Percentiles rank a stretch among this genome's conserved stretches.
Evolutionary conservation across 1,284 basidiomycete genomes (phyloP).

Genomic region (Bjerkandera adusta): DNA sequence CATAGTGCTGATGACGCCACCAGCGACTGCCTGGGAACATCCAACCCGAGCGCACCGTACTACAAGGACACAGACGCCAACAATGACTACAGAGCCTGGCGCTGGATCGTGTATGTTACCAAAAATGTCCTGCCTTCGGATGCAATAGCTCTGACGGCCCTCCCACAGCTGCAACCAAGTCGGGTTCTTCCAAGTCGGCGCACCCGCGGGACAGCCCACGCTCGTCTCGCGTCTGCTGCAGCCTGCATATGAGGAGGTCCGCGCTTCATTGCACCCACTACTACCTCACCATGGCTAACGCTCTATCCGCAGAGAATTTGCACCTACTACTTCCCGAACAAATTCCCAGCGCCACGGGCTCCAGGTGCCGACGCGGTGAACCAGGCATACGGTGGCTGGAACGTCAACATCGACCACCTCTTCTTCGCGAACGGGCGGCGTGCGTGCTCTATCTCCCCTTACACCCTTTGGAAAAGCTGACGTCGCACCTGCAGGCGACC

Average conservation of each 20-base stretch:
- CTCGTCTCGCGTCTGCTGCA: slow-evolving; percentile 60
- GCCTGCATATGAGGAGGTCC: slow-evolving; percentile 54
- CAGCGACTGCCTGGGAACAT: slow-evolving; percentile 58
- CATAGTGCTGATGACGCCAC: slow-evolving; percentile 28
- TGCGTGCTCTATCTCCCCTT: slow-evolving; percentile 17
- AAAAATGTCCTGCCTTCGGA: too few relatives aligned
- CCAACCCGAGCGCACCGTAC: slow-evolving; percentile 43
- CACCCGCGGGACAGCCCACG: slow-evolving; percentile 49
- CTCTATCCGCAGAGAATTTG: slow-evolving; percentile 52
- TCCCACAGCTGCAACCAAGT: slow-evolving; percentile 61
- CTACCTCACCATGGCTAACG: not conserved
- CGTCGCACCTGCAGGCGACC: slow-evolving; percentile 50
- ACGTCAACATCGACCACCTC: slow-evolving; percentile 51
- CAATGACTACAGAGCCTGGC: slow-evolving; percentile 54
- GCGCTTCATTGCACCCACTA: slow-evolving; percentile 17
- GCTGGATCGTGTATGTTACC: slow-evolving; percentile 53
- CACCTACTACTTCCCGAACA: slow-evolving; percentile 53
- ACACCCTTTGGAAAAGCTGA: not conserved
- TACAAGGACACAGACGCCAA: slow-evolving; percentile 54
- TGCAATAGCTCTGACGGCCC: slow-evolving; percentile 1
- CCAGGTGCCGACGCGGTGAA: slow-evolving; percentile 45
- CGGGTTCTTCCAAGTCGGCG: slow-evolving; percentile 61
- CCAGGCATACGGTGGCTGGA: slow-evolving; percentile 57
- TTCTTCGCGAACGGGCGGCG: slow-evolving; percentile 65
- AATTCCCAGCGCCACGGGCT: slow-evolving; percentile 41